Base-by-base conservation (phyloP, 1,284 basidiomycete genomes). In the Pascua sp. region DNA sequence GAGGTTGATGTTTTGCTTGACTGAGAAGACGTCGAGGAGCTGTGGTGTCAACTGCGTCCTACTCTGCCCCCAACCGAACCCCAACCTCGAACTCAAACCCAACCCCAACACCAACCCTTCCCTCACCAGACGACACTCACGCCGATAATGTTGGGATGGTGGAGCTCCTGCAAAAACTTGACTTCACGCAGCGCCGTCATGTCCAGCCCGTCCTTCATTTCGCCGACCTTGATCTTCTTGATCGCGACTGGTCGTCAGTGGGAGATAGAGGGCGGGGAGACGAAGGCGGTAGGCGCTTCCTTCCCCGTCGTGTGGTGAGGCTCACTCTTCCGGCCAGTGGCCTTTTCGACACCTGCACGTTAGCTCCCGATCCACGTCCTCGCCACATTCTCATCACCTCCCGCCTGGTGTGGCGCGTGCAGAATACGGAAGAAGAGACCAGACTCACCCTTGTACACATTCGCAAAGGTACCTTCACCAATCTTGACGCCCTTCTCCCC, bases 111-210 rank as follows among this genome's bases (percentile, higher is more conserved):
- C 24, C 24, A 32, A n/a, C n/a, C n/a, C n/a, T n/a, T n/a, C n/a
- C n/a, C n/a, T 16, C 4, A n/a, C 32, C 15, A 8, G 10, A 10
- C 13, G 24, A 15, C 8, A 39, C 80, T 49, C 62, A 91, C 94
- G 76, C 90, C 90, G 65, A 99, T 97, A 65, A 98, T 86, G 71
- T 98, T 98, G 53, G 89, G 89, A 78, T 98, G 96, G 60, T 86
- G 86, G 49, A 98, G 78, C 76, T 99, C 96, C 55, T 91, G 86
- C 58, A 99, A 80, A 73, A 94, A 98, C 77, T 97, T 97, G 71
- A 99, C 95, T 79, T 99, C 96, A 42, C 96, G 87, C 60, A 99
- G 87, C 48, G 96, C 96, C 60, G 93, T 96, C 89, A 98, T 96
- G 78, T 98, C 96, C 53, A 99, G 83, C 10, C 96, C 96, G 78